These are phyloP conservation scores for Komagataella pseudopastoris DNA, from an alignment of 805 yeast genomes.

Conservation along the genomic window DNA sequence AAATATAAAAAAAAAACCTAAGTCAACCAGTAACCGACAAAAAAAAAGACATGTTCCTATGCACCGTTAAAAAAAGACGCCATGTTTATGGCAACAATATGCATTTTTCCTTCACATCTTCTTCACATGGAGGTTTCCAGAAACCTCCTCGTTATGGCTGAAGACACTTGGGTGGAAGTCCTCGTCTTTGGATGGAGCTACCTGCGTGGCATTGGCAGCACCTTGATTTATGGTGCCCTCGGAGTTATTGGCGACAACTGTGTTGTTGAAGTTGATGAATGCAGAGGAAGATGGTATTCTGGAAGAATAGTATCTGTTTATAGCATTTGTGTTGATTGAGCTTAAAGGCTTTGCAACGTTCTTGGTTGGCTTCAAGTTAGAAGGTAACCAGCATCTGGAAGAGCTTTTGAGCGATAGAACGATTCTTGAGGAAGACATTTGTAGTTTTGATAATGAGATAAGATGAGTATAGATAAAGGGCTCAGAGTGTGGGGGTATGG, in stretches of 20 bases:
- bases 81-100: neutral
- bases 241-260: neutral
- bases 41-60: neutral
- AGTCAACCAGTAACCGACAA: neutral
- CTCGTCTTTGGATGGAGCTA: neutral
- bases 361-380: neutral
- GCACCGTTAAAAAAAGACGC: neutral
- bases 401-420: constrained; percentile 3
- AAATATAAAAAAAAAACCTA: no score
- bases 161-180: neutral
- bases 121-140: neutral
- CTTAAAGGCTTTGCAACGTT: neutral
- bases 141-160: neutral
- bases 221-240: neutral
- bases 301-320: neutral
- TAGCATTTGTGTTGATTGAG: neutral
- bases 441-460: neutral
- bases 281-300: neutral
- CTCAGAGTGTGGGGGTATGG: neutral
- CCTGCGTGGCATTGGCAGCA: neutral
- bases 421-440: neutral
- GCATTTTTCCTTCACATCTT: neutral
- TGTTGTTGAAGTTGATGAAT: neutral
- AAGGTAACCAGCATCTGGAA: constrained; percentile 4
- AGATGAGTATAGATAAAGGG: neutral